Percentiles rank a stretch among this genome's conserved stretches.
These are phyloP conservation scores for Metarhizium anisopliae DNA, from an alignment of 2,329 filamentous ascomycete species.

Conservation along the genomic window DNA sequence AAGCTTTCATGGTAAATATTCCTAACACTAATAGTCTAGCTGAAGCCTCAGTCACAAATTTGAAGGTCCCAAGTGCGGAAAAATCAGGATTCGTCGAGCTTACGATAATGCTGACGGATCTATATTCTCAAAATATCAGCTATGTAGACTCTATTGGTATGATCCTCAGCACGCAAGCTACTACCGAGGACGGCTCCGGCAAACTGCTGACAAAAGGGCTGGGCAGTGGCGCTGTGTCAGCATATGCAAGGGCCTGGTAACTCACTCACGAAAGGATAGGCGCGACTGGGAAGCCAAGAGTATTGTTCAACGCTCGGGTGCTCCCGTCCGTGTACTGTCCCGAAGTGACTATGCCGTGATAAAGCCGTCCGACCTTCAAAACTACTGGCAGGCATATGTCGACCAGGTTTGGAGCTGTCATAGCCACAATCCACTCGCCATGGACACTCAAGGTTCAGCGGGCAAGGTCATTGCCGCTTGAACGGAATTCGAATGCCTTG, in stretches of 20 bases:
- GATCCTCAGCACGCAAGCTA: constrained; percentile 39
- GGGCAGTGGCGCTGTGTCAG: constrained; percentile 20
- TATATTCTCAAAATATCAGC: constrained; percentile 38
- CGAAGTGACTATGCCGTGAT: constrained; percentile 27
- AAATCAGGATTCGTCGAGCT: too few species aligned
- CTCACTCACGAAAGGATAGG: constrained; percentile 28
- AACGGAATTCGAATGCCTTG: constrained; percentile 27
- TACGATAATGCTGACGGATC: constrained; percentile 10
- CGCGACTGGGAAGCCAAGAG: constrained; percentile 37
- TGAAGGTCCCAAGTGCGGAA: too few species aligned
- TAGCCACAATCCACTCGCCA: constrained; percentile 24
- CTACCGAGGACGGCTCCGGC: constrained; percentile 22
- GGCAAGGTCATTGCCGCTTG: constrained; percentile 33
- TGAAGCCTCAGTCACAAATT: too few species aligned
- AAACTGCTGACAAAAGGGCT: constrained; percentile 33
- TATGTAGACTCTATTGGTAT: constrained; percentile 44
- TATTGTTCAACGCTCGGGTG: constrained; percentile 32
- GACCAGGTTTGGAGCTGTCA: constrained; percentile 38
- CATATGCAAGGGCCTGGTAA: constrained; percentile 31
- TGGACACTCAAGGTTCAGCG: constrained; percentile 32
- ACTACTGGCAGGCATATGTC: constrained; percentile 37
- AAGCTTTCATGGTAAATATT: too few species aligned
- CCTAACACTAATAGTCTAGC: too few species aligned
- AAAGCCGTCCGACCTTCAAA: constrained; percentile 24
- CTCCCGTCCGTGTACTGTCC: constrained; percentile 24